A percentile compares a stretch with the other conserved stretches of the same genome.
phyloP scores from a whole-genome alignment of 2,329 filamentous ascomycete species.

The Pseudocercospora cruenta region DNA sequence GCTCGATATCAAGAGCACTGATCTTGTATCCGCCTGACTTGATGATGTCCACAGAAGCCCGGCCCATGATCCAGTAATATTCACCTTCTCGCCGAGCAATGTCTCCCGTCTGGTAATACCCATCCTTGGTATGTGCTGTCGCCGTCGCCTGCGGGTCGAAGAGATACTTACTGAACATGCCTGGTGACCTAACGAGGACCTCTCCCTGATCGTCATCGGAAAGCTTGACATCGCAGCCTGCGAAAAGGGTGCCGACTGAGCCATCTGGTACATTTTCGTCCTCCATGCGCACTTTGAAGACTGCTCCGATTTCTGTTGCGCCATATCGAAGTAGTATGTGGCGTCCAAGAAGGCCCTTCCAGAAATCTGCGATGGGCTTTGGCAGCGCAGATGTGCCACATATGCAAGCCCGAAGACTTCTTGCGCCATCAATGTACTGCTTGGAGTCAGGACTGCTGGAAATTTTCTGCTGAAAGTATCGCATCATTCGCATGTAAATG shows the following conservation, averaged over 20 bases:
- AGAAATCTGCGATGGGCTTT: constrained; percentile 56
- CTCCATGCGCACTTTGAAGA: constrained; percentile 50
- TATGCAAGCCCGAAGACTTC: constrained; percentile 46
- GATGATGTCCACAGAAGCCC: constrained; percentile 58
- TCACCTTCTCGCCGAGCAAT: constrained; percentile 45
- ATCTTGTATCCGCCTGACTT: constrained; percentile 62
- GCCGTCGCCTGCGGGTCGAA: constrained; percentile 37
- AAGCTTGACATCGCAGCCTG: constrained; percentile 52
- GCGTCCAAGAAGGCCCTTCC: constrained; percentile 49
- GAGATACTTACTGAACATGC: constrained; percentile 42
- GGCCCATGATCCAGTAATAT: constrained; percentile 58
- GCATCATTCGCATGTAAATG: constrained; percentile 54
- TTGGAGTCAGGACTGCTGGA: constrained; percentile 35
- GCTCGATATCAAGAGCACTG: constrained; percentile 58
- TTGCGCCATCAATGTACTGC: constrained; percentile 50
- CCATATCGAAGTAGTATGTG: constrained; percentile 54
- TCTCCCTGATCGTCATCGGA: constrained; percentile 54
- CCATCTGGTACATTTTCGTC: constrained; percentile 46
- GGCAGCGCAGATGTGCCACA: constrained; percentile 56
- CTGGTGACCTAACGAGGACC: constrained; percentile 45
- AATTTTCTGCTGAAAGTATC: constrained; percentile 47
- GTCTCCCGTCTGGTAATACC: constrained; percentile 41
- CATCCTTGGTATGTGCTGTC: constrained; percentile 35
- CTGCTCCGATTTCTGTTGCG: constrained; percentile 57
- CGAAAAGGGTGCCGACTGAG: constrained; percentile 52